Percentiles rank a stretch among this genome's conserved stretches.
Conservation (phyloP, 306 rosid genomes). For the Spatholobus suberectus region DNA sequence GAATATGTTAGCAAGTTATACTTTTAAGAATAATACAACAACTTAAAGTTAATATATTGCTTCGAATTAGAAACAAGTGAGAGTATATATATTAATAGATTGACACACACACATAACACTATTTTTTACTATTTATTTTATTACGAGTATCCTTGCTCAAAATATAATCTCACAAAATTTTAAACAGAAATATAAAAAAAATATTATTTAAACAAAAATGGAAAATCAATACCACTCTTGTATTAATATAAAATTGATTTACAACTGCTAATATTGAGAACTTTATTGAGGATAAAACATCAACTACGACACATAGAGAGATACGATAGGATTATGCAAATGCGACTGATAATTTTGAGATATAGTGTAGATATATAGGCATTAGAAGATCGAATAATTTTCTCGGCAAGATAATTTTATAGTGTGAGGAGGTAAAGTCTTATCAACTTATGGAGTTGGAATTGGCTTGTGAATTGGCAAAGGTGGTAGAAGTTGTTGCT, state of each 20-base stretch:
- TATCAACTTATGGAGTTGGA: constrained; percentile 2
- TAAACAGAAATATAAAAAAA: background rate
- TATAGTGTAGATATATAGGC: background rate
- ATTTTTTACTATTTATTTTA: too few species aligned
- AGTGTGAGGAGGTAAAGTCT: too few species aligned
- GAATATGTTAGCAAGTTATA: too few species aligned
- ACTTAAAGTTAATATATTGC: too few species aligned
- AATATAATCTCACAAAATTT: background rate
- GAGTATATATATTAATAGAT: too few species aligned
- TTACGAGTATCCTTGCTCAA: background rate
- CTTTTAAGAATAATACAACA: too few species aligned
- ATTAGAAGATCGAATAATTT: background rate
- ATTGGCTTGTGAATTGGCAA: constrained; percentile 32
- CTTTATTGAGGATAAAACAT: background rate
- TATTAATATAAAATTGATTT: background rate
- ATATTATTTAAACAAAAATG: background rate
- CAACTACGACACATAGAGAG: background rate
- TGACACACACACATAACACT: too few species aligned
- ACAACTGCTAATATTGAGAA: background rate
- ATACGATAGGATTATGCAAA: background rate
- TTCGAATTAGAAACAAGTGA: too few species aligned
- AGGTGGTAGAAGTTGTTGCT: constrained; percentile 17
- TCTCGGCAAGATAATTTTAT: background rate
- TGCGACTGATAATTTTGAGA: background rate
- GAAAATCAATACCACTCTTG: background rate